Conservation (phyloP, 1,139 yeast genomes). For the Lodderomyces orthopsilosis region DNA sequence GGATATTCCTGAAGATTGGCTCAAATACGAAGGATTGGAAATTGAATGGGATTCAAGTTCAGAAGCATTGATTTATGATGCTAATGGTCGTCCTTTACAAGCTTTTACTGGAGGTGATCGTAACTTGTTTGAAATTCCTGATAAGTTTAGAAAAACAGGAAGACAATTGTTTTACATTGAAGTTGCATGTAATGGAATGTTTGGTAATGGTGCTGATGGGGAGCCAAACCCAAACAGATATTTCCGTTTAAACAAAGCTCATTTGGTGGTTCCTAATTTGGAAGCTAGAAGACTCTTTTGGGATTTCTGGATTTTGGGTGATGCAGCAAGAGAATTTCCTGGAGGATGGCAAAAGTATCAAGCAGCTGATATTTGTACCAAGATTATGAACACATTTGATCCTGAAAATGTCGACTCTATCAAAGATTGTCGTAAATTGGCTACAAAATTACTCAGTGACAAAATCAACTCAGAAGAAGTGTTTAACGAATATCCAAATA, state of each 20-base stretch:
- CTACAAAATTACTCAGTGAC: slow-evolving; percentile 61
- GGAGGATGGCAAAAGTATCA: slow-evolving; percentile 81
- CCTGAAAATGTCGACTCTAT: slow-evolving; percentile 49
- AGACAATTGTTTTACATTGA: slow-evolving; percentile 67
- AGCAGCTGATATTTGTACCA: slow-evolving; percentile 74
- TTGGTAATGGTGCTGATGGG: slow-evolving; percentile 71
- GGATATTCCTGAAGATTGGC: slow-evolving; percentile 62
- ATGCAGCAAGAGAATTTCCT: slow-evolving; percentile 84
- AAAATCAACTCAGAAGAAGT: slow-evolving; percentile 65
- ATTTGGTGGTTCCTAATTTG: slow-evolving; percentile 75
- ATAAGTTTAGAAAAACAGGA: slow-evolving; percentile 40
- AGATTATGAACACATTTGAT: slow-evolving; percentile 82
- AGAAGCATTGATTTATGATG: slow-evolving; percentile 77
- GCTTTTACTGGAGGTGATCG: slow-evolving; percentile 91
- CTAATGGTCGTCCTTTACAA: slow-evolving; percentile 66
- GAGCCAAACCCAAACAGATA: slow-evolving; percentile 63
- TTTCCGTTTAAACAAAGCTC: slow-evolving; percentile 67
- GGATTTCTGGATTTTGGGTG: slow-evolving; percentile 87
- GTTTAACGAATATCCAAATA: slow-evolving; percentile 26
- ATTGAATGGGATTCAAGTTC: slow-evolving; percentile 86
- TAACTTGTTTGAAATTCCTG: slow-evolving; percentile 67
- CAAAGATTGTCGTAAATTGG: slow-evolving; percentile 62
- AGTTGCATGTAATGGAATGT: slow-evolving; percentile 93
- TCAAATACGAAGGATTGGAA: slow-evolving; percentile 47
- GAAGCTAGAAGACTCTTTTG: slow-evolving; percentile 74